Percentiles rank a stretch among this genome's conserved stretches.
These are phyloP conservation scores for Hyaloraphidium curvatum DNA, from an alignment of 192 early-diverging fungal species.

Conservation along the genomic window DNA sequence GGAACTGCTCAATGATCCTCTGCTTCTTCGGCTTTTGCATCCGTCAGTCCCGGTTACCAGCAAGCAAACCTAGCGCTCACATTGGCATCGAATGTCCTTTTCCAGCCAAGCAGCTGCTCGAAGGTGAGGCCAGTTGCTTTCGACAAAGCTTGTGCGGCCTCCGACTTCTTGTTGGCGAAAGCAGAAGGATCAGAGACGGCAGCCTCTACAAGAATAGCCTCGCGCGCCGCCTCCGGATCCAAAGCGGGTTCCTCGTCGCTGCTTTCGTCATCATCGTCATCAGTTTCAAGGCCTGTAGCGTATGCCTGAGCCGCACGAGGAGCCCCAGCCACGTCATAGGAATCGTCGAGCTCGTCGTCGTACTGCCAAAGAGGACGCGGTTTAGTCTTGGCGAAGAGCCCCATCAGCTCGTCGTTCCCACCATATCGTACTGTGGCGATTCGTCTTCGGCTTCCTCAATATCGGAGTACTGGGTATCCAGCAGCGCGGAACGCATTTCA, in stretches of 20 bases:
- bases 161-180: constrained; percentile 13
- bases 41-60: neutral
- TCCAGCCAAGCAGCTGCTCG: constrained; percentile 91
- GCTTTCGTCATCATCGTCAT: constrained; percentile 54
- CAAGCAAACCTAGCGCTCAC: constrained; percentile 42
- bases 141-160: constrained; percentile 35
- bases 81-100: constrained; percentile 66
- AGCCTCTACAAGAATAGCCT: neutral
- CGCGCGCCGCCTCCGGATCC: neutral
- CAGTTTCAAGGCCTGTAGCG: constrained; percentile 24
- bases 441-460: too few relatives aligned
- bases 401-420: neutral
- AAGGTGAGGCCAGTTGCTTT: constrained; percentile 55
- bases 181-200: neutral
- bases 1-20: neutral
- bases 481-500: too few relatives aligned
- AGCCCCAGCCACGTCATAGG: constrained; percentile 3
- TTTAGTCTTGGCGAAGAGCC: neutral
- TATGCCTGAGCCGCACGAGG: constrained; percentile 21
- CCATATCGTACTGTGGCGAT: neutral
- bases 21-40: too few relatives aligned
- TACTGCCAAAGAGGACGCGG: neutral
- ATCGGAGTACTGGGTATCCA: too few relatives aligned
- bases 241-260: neutral
- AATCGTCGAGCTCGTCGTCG: neutral